A percentile compares a stretch with the other conserved stretches of the same genome.
These are phyloP conservation scores for Rutidosis leptorrhynchoides DNA, from an alignment of 129 eudicot genomes.

Conservation along the genomic window DNA sequence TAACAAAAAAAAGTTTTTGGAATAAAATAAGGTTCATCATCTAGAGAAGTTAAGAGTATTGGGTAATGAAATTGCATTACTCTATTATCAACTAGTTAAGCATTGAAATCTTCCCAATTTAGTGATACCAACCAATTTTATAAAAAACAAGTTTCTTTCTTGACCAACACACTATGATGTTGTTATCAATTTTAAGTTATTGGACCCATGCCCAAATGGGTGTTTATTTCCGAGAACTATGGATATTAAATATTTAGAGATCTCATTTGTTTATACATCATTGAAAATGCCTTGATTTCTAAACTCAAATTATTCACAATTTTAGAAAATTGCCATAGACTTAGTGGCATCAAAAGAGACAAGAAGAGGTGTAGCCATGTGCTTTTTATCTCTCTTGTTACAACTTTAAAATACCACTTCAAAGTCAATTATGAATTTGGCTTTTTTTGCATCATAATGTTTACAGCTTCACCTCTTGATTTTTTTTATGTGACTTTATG, in stretches of 20 bases:
- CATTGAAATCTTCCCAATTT: constrained; percentile 34
- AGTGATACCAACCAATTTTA: constrained; percentile 33
- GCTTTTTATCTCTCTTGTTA: constrained; percentile 19
- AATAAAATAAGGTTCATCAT: constrained; percentile 5
- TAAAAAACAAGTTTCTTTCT: constrained; percentile 26
- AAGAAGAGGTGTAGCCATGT: constrained; percentile 27
- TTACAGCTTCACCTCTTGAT: constrained; percentile 34
- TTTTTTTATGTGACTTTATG: constrained; percentile 32
- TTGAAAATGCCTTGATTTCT: background rate
- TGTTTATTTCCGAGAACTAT: constrained; percentile 26
- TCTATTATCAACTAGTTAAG: constrained; percentile 23
- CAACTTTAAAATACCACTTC: constrained; percentile 25
- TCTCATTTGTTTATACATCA: constrained; percentile 14
- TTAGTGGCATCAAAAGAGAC: constrained; percentile 40
- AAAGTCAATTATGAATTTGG: constrained; percentile 34
- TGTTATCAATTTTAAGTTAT: constrained; percentile 28
- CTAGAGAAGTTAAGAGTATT: constrained; percentile 10
- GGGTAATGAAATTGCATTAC: constrained; percentile 13
- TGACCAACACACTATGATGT: constrained; percentile 31
- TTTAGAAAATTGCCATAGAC: constrained; percentile 18
- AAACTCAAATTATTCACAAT: constrained; percentile 12
- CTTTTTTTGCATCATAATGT: constrained; percentile 29
- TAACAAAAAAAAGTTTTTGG: background rate
- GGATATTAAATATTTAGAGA: constrained; percentile 29
- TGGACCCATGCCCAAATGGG: constrained; percentile 31